Base-by-base conservation (phyloP, 2,329 filamentous ascomycete species). In the Cladobotryum mycophilum region DNA sequence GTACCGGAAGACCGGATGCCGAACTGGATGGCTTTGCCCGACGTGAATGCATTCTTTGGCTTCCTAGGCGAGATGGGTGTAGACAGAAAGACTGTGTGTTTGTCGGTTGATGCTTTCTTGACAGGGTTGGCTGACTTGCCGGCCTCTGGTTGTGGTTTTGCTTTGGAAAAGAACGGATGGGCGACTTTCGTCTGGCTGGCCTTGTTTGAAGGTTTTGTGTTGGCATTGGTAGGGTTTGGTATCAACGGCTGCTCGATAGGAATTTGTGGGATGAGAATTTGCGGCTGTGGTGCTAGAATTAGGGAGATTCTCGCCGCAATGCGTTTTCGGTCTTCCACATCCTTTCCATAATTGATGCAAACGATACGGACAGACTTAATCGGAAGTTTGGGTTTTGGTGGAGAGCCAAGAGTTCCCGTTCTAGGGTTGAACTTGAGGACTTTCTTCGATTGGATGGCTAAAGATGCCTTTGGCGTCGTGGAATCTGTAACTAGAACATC, bases 381-480 rank as follows among this genome's bases (percentile, higher is more conserved):
- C 20, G 56, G 62, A 1, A 62, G 60, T 57, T 82, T 86, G 3
- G 73, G 69, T 44, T 74, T 78, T 1, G 81, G 81, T 0, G 82
- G 80, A 4, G 81, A 80, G 4, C 81, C 80, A 45, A 84, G 75
- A 2, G 81, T 85, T 5, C 81, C 81, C 1, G 81, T 84, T 53
- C 75, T 79, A 1, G 73, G 71, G 54, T 85, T 83, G 58, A 83
- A 73, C 53, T 70, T 75, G 17, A 84, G 63, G 1, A 84, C 56
- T 55, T 78, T 82, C 41, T 69, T 73, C 1, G 73, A 68, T 47
- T 70, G 73, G 11, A 50, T 3, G 17, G 55, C 51, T 7, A 48
- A 42, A 17, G 59, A 52, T 14, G 52, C 33, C 33, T 56, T 41
- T 25, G 49, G 52, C 33, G 56, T 42, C 18, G 51, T 41, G 8